Base-by-base conservation (phyloP, 345 rosid genomes). In the Eutrema japonicum region DNA sequence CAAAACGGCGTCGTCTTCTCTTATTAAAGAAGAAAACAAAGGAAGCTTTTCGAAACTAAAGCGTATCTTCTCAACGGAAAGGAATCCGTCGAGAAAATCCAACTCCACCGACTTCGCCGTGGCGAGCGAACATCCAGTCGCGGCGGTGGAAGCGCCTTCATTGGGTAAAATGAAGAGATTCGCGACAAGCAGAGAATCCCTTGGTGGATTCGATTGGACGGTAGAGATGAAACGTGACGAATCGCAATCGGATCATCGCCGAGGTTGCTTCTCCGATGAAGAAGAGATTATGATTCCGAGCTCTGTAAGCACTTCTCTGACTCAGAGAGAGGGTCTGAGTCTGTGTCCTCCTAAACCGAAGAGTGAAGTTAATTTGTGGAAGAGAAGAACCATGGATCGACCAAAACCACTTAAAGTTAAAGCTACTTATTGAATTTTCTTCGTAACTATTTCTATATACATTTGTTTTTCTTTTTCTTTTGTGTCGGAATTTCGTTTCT, bases 301-400 rank as follows among this genome's bases (percentile, higher is more conserved):
- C 18, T 69, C 79, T 45, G 37, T 61, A 2, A 43, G 33, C 3
- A 26, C 62, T 8, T 74, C 79, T 62, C 38, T 54, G 70, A 10
- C 2, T 16, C n/a, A 18, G 8, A 2, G 10, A 37, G 75, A 76
- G 32, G 53, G 52, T 38, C 38, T 69, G 45, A 18, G 50, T 38
- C 7, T 54, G 22, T 69, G 52, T 63, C 65, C 74, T 63, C 65
- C 74, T n/a, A 69, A 49, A 53, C 59, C 49, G 1, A 75, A 75
- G 64, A 68, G 56, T 75, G 96, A 94, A 79, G 73, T 89, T 29
- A 91, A 87, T 66, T 59, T 94, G 64, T 94, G 98, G 98, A 84
- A 85, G 81, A 83, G 97, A 78, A 87, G 97, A 82, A 85, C 87
- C 62, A 83, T 83, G 74, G 82, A 80, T 61, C 96, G 83, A 14